phyloP scores from a whole-genome alignment of 371 early-diverging fungal species.

The Nosema muscidifuracis region DNA sequence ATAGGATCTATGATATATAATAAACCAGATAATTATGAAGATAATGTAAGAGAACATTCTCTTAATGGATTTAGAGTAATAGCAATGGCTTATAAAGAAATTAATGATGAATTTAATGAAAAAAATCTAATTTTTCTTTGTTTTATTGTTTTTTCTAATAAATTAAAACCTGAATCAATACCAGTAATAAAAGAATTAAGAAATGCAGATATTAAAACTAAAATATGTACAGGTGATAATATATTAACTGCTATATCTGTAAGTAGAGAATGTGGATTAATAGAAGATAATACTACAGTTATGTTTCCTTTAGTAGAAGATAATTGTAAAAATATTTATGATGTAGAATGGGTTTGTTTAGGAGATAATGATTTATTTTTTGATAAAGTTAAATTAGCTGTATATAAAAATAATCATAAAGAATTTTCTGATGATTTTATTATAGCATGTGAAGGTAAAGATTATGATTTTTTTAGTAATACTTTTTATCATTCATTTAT shows the following conservation, averaged over 20 bases:
- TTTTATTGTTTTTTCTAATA: constrained; percentile 94
- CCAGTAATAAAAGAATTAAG: constrained; percentile 72
- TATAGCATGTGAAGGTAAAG: constrained; percentile 56
- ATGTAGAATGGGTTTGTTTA: constrained; percentile 56
- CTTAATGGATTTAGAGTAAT: constrained; percentile 59
- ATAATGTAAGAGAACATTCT: constrained; percentile 35
- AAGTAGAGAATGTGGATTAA: constrained; percentile 76
- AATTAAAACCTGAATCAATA: constrained; percentile 77
- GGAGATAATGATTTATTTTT: constrained; percentile 54
- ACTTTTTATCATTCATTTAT: constrained; percentile 32
- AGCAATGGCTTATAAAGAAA: constrained; percentile 56
- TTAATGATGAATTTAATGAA: constrained; percentile 1
- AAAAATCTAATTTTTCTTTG: constrained; percentile 76
- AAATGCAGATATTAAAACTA: constrained; percentile 74
- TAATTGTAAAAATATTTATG: constrained; percentile 30
- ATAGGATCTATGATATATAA: constrained; percentile 32
- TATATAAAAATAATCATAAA: constrained; percentile 54
- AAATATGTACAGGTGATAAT: constrained; percentile 98
- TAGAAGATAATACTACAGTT: constrained; percentile 61
- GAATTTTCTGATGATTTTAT: constrained; percentile 52
- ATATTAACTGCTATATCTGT: constrained; percentile 91
- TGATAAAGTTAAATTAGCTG: constrained; percentile 54
- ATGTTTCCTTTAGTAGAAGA: constrained; percentile 57
- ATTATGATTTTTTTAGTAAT: constrained; percentile 55
- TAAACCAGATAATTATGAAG: constrained; percentile 38